A percentile compares a stretch with the other conserved stretches of the same genome.
These are phyloP conservation scores for Tulasnella sp. DNA, from an alignment of 768 basidiomycete species.

Conservation along the genomic window DNA sequence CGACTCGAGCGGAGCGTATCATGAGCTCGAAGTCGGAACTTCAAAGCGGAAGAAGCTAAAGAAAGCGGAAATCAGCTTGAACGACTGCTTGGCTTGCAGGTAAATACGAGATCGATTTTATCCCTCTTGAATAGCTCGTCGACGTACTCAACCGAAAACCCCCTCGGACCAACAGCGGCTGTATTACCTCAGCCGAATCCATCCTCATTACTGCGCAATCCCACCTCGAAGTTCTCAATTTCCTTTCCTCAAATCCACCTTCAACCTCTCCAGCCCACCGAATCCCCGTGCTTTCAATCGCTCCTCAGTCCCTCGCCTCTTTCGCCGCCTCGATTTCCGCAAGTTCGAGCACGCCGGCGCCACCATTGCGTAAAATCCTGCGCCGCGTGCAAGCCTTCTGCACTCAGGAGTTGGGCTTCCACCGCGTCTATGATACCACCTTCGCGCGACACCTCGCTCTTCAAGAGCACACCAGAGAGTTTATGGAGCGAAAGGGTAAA, in stretches of 20 bases:
- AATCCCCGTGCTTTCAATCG: slow-evolving; percentile 73
- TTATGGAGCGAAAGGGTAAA: slow-evolving; percentile 54
- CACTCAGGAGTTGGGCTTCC: slow-evolving; percentile 58
- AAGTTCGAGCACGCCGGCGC: slow-evolving; percentile 30
- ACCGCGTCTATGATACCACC: slow-evolving; percentile 87
- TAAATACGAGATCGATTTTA: slow-evolving; percentile 33
- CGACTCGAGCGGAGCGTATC: slow-evolving; percentile 78
- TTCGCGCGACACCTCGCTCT: slow-evolving; percentile 85
- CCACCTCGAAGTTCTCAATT: slow-evolving; percentile 81
- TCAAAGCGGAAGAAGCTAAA: slow-evolving; percentile 51
- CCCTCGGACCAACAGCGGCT: slow-evolving; percentile 53
- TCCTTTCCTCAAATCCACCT: slow-evolving; percentile 53
- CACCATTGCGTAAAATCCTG: slow-evolving; percentile 48
- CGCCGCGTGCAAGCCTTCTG: slow-evolving; percentile 66
- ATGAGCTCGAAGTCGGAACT: slow-evolving; percentile 49
- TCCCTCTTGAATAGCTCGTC: not conserved
- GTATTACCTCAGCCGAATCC: slow-evolving; percentile 97
- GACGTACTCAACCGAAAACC: not conserved
- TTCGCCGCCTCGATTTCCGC: slow-evolving; percentile 57
- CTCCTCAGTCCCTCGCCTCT: slow-evolving; percentile 80
- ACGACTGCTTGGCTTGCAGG: slow-evolving; percentile 98
- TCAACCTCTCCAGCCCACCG: slow-evolving; percentile 37
- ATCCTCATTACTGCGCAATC: slow-evolving; percentile 94
- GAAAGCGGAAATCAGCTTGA: slow-evolving; percentile 91
- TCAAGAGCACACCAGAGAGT: slow-evolving; percentile 74